Conservation (phyloP, 306 rosid species). For the Castanea sativa region DNA sequence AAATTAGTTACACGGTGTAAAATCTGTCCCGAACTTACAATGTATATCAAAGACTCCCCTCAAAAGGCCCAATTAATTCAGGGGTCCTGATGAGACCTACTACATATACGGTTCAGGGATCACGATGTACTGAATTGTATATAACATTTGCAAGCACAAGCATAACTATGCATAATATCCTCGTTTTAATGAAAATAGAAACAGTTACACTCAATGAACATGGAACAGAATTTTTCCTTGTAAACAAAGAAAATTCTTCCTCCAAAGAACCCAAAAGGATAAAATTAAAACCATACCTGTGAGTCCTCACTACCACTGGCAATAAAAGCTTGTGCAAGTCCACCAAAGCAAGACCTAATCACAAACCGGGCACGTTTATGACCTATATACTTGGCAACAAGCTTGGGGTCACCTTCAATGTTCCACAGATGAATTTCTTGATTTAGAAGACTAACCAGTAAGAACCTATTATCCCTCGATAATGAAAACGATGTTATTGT, state of each 20-base stretch:
- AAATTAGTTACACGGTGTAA: too few species aligned
- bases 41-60: neutral
- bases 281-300: constrained; percentile 59
- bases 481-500: constrained; percentile 76
- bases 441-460: constrained; percentile 79
- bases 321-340: constrained; percentile 79
- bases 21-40: neutral
- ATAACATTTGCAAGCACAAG: neutral
- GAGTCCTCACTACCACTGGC: constrained; percentile 99
- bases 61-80: neutral
- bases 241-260: neutral
- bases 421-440: constrained; percentile 99
- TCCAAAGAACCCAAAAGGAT: neutral
- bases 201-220: neutral
- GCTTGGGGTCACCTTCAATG: constrained; percentile 65
- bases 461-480: constrained; percentile 73
- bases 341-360: constrained; percentile 96
- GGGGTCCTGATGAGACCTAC: neutral
- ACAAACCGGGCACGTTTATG: constrained; percentile 76
- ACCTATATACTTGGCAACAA: constrained; percentile 74
- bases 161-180: neutral
- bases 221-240: neutral
- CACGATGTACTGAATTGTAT: neutral
- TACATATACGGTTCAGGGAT: neutral
- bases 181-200: neutral